A percentile compares a stretch with the other conserved stretches of the same genome.
phyloP scores from a whole-genome alignment of 2,329 filamentous ascomycete species.

The Teratosphaeria gauchensis region DNA sequence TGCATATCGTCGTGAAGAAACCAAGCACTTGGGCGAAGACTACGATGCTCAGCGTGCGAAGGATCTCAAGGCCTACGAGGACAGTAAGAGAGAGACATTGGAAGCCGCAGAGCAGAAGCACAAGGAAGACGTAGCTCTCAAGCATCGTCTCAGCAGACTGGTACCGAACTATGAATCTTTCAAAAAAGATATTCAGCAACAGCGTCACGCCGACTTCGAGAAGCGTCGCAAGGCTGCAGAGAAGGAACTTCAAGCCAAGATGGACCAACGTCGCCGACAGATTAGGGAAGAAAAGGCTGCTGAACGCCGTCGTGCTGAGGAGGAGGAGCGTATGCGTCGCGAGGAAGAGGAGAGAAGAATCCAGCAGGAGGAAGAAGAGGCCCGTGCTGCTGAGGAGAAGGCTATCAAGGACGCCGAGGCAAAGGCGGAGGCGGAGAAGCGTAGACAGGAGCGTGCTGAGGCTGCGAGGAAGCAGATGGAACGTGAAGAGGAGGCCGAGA shows the following conservation, averaged over 20 bases:
- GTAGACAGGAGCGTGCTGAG: slow-evolving; percentile 48
- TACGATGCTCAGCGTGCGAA: slow-evolving; percentile 72
- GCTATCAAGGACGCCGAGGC: slow-evolving; percentile 46
- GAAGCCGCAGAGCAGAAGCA: slow-evolving; percentile 78
- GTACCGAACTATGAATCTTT: slow-evolving; percentile 79
- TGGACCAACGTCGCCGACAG: slow-evolving; percentile 78
- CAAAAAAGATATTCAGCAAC: slow-evolving; percentile 70
- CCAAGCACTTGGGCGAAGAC: slow-evolving; percentile 80
- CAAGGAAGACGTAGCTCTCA: slow-evolving; percentile 82
- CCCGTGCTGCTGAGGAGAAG: slow-evolving; percentile 68
- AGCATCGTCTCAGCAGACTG: slow-evolving; percentile 80
- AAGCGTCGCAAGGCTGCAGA: slow-evolving; percentile 85
- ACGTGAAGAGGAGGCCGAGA: slow-evolving; percentile 80
- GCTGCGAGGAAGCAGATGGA: slow-evolving; percentile 27
- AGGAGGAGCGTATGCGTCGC: slow-evolving; percentile 63
- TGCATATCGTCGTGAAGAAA: slow-evolving; percentile 90
- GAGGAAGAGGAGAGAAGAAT: slow-evolving; percentile 80
- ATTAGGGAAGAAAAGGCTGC: slow-evolving; percentile 71
- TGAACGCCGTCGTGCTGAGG: slow-evolving; percentile 77
- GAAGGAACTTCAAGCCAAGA: slow-evolving; percentile 86
- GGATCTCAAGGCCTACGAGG: slow-evolving; percentile 73
- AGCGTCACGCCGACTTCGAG: slow-evolving; percentile 91
- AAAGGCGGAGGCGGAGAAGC: slow-evolving; percentile 53
- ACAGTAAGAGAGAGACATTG: slow-evolving; percentile 66
- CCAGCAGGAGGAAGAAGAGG: slow-evolving; percentile 78